Evolutionary conservation across 805 yeast species (phyloP).

Genomic region (Kodamaea fukazawae): DNA sequence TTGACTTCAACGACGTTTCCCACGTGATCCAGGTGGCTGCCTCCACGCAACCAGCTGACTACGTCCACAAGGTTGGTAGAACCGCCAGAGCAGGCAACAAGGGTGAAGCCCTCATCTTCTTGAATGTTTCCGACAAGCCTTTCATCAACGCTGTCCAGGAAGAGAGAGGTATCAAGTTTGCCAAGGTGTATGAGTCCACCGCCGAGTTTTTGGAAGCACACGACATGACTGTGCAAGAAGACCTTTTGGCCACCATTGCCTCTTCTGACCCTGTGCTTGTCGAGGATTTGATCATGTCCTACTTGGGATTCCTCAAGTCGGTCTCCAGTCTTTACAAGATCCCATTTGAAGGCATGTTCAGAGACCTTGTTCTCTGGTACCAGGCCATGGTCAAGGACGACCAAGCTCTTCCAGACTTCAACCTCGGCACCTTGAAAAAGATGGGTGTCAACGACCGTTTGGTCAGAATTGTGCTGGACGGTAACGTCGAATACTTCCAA

Average conservation of each 20-base stretch:
- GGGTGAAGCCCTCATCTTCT: slow-evolving; percentile 67
- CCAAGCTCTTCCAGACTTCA: slow-evolving; percentile 1
- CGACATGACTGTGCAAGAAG: slow-evolving; percentile 29
- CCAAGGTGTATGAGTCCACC: slow-evolving; percentile 28
- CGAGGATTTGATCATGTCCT: slow-evolving; percentile 23
- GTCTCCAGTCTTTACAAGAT: slow-evolving; percentile 21
- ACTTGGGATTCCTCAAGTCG: slow-evolving; percentile 29
- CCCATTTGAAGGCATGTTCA: slow-evolving; percentile 23
- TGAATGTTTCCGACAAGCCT: slow-evolving; percentile 54
- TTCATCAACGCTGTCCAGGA: slow-evolving; percentile 49
- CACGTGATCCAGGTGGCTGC: slow-evolving; percentile 82
- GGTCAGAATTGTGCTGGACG: slow-evolving; percentile 21
- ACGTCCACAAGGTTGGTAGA: slow-evolving; percentile 92
- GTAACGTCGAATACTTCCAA: slow-evolving; percentile 15
- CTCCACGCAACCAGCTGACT: slow-evolving; percentile 72
- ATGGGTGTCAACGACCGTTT: slow-evolving; percentile 5
- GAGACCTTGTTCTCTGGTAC: slow-evolving; percentile 31
- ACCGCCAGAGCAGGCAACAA: slow-evolving; percentile 88
- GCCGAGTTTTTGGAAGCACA: slow-evolving; percentile 12
- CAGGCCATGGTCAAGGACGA: slow-evolving; percentile 14
- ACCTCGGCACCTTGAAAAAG: slow-evolving; percentile 3
- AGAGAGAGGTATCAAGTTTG: slow-evolving; percentile 54
- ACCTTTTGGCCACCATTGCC: slow-evolving; percentile 16
- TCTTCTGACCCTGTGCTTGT: slow-evolving; percentile 15
- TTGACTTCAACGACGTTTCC: slow-evolving; percentile 87